Conservation (phyloP, 1,139 yeast species). For the Diutina catenulata region DNA sequence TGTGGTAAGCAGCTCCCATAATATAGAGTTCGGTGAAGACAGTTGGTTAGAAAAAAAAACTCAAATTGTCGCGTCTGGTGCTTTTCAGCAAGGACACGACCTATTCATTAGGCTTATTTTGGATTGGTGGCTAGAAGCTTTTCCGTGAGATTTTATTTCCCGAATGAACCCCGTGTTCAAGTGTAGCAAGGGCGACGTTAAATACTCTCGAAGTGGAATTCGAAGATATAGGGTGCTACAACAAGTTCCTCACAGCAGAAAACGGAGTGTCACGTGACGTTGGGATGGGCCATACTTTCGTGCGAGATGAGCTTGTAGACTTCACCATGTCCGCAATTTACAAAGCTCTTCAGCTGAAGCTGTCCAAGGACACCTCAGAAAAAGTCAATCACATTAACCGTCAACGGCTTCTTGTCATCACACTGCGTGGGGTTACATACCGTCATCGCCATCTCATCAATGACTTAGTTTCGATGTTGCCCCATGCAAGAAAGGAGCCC, state of each 20-base stretch:
- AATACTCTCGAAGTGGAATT: no score
- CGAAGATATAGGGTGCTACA: no score
- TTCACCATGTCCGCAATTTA: conserved; percentile 46
- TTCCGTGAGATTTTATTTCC: no score
- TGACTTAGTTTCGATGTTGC: conserved; percentile 70
- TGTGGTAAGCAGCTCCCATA: conserved; percentile 75
- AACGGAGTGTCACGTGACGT: no score
- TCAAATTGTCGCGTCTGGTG: neutral
- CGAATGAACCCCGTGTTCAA: no score
- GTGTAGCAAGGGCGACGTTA: no score
- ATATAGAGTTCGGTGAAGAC: neutral
- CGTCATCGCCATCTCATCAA: conserved; percentile 91
- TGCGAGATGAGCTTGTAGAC: no score
- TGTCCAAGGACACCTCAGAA: conserved; percentile 31
- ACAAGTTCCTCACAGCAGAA: no score
- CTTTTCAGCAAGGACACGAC: neutral
- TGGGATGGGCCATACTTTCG: no score
- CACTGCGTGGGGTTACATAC: conserved; percentile 88
- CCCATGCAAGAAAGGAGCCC: conserved; percentile 95
- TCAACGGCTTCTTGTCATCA: conserved; percentile 75
- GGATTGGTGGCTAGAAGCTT: no score
- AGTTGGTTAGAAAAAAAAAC: neutral
- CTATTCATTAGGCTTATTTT: no score
- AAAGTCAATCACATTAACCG: conserved; percentile 52
- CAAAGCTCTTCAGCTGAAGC: conserved; percentile 53